Percentiles rank a stretch among this genome's conserved stretches.
These are phyloP conservation scores for Penicillium chermesinum DNA, from an alignment of 495 filamentous ascomycete genomes.

Conservation along the genomic window DNA sequence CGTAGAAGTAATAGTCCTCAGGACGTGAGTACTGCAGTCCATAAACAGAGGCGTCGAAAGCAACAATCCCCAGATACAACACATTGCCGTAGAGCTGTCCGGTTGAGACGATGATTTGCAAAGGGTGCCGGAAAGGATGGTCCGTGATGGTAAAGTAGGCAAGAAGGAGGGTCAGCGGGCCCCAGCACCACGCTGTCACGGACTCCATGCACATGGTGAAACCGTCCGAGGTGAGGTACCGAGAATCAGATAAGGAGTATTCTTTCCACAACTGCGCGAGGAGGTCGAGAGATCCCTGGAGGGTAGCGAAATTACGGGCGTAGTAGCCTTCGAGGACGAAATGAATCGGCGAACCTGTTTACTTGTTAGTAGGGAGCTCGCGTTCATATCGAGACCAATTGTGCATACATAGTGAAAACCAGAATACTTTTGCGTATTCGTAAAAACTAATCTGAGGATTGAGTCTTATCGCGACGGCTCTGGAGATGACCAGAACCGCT, in stretches of 20 bases:
- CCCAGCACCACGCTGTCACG: constrained; percentile 5
- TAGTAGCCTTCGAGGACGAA: constrained; percentile 6
- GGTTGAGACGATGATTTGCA: constrained; percentile 6
- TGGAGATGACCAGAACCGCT: constrained; percentile 41
- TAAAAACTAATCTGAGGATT: constrained; percentile 32
- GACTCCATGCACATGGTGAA: constrained; percentile 8
- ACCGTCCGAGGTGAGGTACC: background rate
- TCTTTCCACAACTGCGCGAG: constrained; percentile 7
- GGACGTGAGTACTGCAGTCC: constrained; percentile 4
- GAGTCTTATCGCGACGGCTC: constrained; percentile 29
- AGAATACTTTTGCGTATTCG: constrained; percentile 47
- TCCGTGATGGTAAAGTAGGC: constrained; percentile 1
- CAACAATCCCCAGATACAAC: constrained; percentile 6
- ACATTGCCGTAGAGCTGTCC: constrained; percentile 11
- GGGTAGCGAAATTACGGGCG: constrained; percentile 1
- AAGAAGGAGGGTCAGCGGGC: constrained; percentile 1
- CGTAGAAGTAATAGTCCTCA: constrained; percentile 3
- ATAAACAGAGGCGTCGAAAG: constrained; percentile 1
- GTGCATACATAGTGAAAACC: constrained; percentile 48
- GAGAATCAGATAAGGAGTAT: constrained; percentile 3
- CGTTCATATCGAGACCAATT: background rate
- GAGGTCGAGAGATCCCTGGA: background rate
- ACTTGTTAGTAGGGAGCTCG: background rate
- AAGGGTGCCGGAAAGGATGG: constrained; percentile 3
- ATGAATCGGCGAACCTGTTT: background rate